Evolutionary conservation across 208 protist species (phyloP), one percentile per base, ranked within the genome.

Genomic region (Angomonas deanei): DNA sequence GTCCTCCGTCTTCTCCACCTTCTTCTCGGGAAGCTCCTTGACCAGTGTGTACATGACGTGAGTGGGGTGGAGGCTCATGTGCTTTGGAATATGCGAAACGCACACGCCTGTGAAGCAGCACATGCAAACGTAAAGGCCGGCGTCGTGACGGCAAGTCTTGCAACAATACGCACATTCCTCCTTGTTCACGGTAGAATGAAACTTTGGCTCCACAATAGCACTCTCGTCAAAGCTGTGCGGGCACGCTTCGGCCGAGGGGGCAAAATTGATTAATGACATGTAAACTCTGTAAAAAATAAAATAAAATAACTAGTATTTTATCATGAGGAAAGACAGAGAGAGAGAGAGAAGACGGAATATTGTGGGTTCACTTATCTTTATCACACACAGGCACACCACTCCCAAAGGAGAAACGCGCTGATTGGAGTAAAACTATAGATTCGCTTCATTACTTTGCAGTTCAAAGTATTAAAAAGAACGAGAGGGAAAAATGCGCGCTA

Each of bases 81-180:
- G 87, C 53, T 92, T 92, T 3, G 58, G 61, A n/a, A 90, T 42
- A 64, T 96, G 90, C n/a, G 72, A 75, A 8, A 46, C 50, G 61
- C 90, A 96, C 4, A 96, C 23, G 3, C 84, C 86, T 1, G 72
- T 68, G 60, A 82, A 82, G 74, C 87, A 96, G 23, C 46, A 68
- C 85, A 96, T 92, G 59, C 87, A 96, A 2, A 93, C 85, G 55
- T 84, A 85, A 13, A 92, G 52, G 1, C 90, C 90, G n/a, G 66
- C 67, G 2, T 72, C 72, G 33, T 85, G 67, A 23, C 60, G 54
- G 62, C 79, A 86, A 15, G 84, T 80, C 32, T 75, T 61, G 72
- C 85, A 93, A 74, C 90, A 96, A 68, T 96, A 96, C 27, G 87
- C 84, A 34, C 90, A 96, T 55, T 96, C 86, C 50, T 96, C 90